Evolutionary conservation across 257 asterid species (phyloP).

Genomic region (Plantago elongata): DNA sequence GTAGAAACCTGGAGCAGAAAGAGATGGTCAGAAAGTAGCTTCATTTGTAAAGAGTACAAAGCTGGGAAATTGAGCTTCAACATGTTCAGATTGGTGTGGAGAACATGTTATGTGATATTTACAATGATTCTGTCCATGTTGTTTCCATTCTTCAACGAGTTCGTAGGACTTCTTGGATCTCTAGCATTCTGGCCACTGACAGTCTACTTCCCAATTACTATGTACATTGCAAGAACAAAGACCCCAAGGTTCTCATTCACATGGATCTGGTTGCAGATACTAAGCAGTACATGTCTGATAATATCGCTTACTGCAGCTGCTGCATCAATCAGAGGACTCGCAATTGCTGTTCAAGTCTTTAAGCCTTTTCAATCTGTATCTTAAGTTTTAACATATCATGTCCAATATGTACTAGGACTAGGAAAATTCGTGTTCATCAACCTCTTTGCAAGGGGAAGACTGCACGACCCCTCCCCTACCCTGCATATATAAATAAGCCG

Average conservation of each 20-base stretch:
- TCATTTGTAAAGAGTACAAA: constrained; percentile 27
- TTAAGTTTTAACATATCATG: constrained; percentile 1
- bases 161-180: constrained; percentile 65
- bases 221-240: constrained; percentile 40
- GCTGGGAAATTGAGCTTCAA: constrained; percentile 30
- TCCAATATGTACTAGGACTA: background rate
- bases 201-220: constrained; percentile 54
- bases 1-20: constrained; percentile 37
- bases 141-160: constrained; percentile 67
- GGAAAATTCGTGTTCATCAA: too few species aligned
- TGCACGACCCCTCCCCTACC: too few species aligned
- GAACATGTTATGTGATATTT: constrained; percentile 45
- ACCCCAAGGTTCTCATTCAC: constrained; percentile 28
- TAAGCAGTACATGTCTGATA: constrained; percentile 41
- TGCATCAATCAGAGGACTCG: constrained; percentile 53
- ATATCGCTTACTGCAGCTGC: constrained; percentile 55
- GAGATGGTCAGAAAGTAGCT: constrained; percentile 33
- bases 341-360: constrained; percentile 25
- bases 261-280: constrained; percentile 45
- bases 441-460: too few species aligned
- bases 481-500: too few species aligned
- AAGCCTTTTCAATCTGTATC: constrained; percentile 43
- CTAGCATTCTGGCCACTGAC: constrained; percentile 63
- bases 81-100: constrained; percentile 53
- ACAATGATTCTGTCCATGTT: constrained; percentile 50